These are phyloP conservation scores for Oenanthe sinensis DNA, from an alignment of 129 eudicot species.

Conservation along the genomic window DNA sequence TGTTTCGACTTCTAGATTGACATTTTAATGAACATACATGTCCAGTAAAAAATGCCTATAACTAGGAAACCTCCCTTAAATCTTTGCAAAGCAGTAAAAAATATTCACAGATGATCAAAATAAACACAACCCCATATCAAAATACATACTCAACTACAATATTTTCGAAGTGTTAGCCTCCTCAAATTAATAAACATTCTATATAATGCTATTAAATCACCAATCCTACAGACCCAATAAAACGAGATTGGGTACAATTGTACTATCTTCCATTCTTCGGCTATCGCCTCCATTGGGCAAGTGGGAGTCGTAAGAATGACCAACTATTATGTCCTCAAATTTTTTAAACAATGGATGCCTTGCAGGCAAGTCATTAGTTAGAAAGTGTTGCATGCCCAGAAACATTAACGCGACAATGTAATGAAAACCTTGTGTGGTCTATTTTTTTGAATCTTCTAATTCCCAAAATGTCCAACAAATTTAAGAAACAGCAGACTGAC, in stretches of 20 bases:
- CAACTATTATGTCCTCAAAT: background rate
- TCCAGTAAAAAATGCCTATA: background rate
- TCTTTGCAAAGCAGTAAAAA: too few relatives aligned
- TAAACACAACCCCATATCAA: too few relatives aligned
- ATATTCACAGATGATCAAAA: background rate
- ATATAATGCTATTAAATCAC: background rate
- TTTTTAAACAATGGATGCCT: background rate
- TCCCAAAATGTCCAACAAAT: background rate
- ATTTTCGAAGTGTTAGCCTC: background rate
- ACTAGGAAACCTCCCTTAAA: too few relatives aligned
- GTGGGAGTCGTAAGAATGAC: background rate
- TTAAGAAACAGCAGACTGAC: background rate
- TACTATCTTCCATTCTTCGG: background rate
- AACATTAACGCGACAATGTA: background rate
- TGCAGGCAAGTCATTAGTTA: background rate
- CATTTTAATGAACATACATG: background rate
- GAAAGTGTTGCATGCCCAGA: background rate
- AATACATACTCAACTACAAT: background rate
- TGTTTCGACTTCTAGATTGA: too few relatives aligned
- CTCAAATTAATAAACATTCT: background rate
- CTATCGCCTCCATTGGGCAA: background rate
- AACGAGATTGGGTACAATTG: background rate
- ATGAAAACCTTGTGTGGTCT: background rate
- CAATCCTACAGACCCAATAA: background rate
- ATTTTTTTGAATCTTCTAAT: background rate